Percentiles rank a stretch among this genome's conserved stretches.
These are phyloP conservation scores for Monosporascus sp. DNA, from an alignment of 2,329 filamentous ascomycete genomes.

Conservation along the genomic window DNA sequence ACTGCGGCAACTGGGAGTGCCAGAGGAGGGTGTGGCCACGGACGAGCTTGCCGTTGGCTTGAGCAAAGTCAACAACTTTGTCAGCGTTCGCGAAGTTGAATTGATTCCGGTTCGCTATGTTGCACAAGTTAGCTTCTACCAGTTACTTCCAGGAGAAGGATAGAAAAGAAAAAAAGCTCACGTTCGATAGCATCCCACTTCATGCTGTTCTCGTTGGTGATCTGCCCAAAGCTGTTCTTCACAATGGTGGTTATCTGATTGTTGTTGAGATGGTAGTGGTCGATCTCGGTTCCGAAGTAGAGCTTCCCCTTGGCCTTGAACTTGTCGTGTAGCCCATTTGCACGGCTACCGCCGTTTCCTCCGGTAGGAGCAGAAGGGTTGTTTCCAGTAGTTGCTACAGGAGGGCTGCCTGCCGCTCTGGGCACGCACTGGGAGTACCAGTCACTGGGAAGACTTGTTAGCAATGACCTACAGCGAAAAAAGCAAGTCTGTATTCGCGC, in stretches of 20 bases:
- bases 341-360: too few relatives aligned
- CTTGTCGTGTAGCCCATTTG: background rate
- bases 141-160: too few relatives aligned
- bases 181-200: slow-evolving; percentile 53
- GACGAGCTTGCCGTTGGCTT: slow-evolving; percentile 33
- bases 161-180: too few relatives aligned
- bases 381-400: too few relatives aligned
- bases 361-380: too few relatives aligned
- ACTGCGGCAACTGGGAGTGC: slow-evolving; percentile 43
- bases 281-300: slow-evolving; percentile 8
- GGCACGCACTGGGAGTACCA: too few relatives aligned
- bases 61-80: slow-evolving; percentile 33
- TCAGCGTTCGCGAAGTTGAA: slow-evolving; percentile 53
- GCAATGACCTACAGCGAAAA: too few relatives aligned
- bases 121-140: slow-evolving; percentile 15
- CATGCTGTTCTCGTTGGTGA: slow-evolving; percentile 33
- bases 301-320: slow-evolving; percentile 7
- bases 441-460: too few relatives aligned
- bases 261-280: slow-evolving; percentile 1
- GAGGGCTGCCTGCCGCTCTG: too few relatives aligned
- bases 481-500: too few relatives aligned
- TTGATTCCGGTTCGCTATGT: slow-evolving; percentile 29
- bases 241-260: slow-evolving; percentile 1
- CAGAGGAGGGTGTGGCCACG: slow-evolving; percentile 49
- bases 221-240: slow-evolving; percentile 3